Conservation (phyloP, 352 stramenopile genomes). For the Globisporangium lucens region DNA sequence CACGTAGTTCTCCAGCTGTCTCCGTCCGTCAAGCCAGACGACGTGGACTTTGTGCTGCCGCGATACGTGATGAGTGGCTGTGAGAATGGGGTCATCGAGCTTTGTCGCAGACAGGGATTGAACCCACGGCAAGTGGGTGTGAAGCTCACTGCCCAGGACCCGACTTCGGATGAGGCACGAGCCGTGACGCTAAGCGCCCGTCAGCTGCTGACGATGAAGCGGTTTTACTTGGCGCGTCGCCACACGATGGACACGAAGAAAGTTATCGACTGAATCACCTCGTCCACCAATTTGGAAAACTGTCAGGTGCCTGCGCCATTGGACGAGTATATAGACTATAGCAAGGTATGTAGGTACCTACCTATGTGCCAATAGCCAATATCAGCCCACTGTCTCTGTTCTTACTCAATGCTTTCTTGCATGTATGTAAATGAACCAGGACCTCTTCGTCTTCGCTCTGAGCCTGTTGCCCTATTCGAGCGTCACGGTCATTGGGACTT, state of each 20-base stretch:
- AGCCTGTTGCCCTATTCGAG: no score
- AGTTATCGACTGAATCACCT: neutral
- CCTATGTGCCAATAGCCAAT: no score
- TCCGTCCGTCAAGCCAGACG: neutral
- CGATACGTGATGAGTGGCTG: constrained; percentile 1
- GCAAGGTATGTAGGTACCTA: neutral
- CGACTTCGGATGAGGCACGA: neutral
- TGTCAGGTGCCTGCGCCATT: neutral
- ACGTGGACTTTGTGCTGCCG: constrained; percentile 5
- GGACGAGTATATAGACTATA: neutral
- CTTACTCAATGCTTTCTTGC: no score
- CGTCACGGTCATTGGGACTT: no score
- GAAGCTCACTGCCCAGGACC: neutral
- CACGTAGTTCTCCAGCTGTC: neutral
- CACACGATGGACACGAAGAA: neutral
- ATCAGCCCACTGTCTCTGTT: no score
- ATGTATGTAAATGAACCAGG: no score
- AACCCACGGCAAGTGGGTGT: neutral
- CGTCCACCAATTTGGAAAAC: neutral
- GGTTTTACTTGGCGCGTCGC: neutral
- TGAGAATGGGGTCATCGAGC: neutral
- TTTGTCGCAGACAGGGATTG: neutral
- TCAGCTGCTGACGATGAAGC: neutral
- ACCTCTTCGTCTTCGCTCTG: no score
- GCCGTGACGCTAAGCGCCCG: neutral